Conservation (phyloP, 805 yeast species). For the Candida xiaguanensis region DNA sequence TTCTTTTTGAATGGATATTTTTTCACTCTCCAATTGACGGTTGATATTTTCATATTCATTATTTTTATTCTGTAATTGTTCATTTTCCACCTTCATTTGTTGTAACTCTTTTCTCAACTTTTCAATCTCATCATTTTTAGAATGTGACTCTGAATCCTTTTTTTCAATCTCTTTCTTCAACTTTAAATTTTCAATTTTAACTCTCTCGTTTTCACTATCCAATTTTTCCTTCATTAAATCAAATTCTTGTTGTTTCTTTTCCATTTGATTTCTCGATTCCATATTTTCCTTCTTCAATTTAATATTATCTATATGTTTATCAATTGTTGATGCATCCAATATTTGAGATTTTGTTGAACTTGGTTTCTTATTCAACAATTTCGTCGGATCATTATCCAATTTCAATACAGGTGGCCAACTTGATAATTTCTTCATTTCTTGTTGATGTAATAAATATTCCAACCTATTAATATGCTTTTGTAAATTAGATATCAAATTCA, state of each 20-base stretch:
- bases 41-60: not conserved
- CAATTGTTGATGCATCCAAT: constrained; percentile 36
- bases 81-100: not conserved
- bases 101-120: constrained; percentile 5
- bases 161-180: constrained; percentile 1
- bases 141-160: constrained; percentile 9
- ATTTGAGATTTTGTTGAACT: constrained; percentile 12
- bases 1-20: not conserved
- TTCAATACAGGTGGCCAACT: constrained; percentile 33
- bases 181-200: constrained; percentile 9
- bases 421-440: constrained; percentile 54
- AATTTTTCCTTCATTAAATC: constrained; percentile 4
- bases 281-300: constrained; percentile 30
- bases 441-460: constrained; percentile 74
- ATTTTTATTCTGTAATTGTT: not conserved
- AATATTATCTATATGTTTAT: constrained; percentile 41
- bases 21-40: not conserved
- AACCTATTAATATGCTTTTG: constrained; percentile 70
- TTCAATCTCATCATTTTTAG: constrained; percentile 4
- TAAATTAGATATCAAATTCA: constrained; percentile 53
- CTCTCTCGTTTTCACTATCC: constrained; percentile 9
- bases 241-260: constrained; percentile 5
- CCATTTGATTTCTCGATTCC: constrained; percentile 15
- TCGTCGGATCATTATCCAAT: constrained; percentile 20
- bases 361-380: constrained; percentile 20